Conservation (phyloP, 2,329 filamentous ascomycete genomes). For the Aspergillus proliferans region DNA sequence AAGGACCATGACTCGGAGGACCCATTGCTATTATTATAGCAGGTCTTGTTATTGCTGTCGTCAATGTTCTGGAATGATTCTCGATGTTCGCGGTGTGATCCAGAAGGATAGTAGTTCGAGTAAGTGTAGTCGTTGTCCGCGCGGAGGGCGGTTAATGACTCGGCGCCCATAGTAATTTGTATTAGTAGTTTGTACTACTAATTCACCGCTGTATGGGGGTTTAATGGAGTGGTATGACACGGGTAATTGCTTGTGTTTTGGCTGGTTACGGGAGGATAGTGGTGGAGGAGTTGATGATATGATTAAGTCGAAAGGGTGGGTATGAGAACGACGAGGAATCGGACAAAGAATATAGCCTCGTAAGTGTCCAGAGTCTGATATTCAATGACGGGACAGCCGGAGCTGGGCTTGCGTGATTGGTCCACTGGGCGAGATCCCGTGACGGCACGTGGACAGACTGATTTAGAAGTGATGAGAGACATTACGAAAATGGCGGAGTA, state of each 20-base stretch:
- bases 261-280: neutral
- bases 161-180: slow-evolving; percentile 14
- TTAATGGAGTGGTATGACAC: neutral
- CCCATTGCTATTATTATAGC: neutral
- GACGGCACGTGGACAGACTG: neutral
- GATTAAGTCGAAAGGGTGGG: no score
- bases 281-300: neutral
- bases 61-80: slow-evolving; percentile 3
- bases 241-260: neutral
- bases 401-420: neutral
- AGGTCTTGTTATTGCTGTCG: neutral
- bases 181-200: neutral
- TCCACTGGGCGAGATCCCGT: neutral
- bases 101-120: neutral
- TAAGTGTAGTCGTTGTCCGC: slow-evolving; percentile 10
- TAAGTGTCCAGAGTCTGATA: neutral
- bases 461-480: no score
- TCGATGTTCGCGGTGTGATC: slow-evolving; percentile 1
- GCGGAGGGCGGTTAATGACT: slow-evolving; percentile 11
- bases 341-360: neutral
- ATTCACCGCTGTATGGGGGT: neutral
- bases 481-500: no score
- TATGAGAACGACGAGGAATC: no score
- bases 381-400: neutral
- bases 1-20: slow-evolving; percentile 21